Percentiles rank a stretch among this genome's conserved stretches.
These are phyloP conservation scores for Claviceps lovelessii DNA, from an alignment of 2,329 filamentous ascomycete genomes.

Conservation along the genomic window DNA sequence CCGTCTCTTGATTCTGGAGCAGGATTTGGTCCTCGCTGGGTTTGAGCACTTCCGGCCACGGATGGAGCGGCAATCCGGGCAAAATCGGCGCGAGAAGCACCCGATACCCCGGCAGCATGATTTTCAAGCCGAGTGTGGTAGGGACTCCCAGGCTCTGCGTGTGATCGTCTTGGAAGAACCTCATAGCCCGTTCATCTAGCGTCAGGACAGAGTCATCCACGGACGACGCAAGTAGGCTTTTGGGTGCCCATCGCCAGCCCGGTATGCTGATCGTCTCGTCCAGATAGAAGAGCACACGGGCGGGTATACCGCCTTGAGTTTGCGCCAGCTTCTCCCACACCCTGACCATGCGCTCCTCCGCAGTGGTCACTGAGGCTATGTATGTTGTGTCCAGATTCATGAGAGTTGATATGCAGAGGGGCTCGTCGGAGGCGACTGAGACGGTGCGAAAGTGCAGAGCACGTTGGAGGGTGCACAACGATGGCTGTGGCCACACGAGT, in stretches of 20 bases:
- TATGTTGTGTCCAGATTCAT: slow-evolving; percentile 11
- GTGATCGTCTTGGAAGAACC: slow-evolving; percentile 3
- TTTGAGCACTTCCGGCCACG: slow-evolving; percentile 9
- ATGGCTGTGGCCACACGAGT: slow-evolving; percentile 1
- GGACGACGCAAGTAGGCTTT: slow-evolving; percentile 9
- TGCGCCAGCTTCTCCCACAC: slow-evolving; percentile 12
- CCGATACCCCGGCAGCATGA: slow-evolving; percentile 6
- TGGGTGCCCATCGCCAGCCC: slow-evolving; percentile 17
- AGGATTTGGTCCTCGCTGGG: slow-evolving; percentile 7
- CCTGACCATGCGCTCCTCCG: slow-evolving; percentile 11
- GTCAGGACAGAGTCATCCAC: slow-evolving; percentile 8
- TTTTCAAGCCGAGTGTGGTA: slow-evolving; percentile 8
- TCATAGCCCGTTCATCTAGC: slow-evolving; percentile 7
- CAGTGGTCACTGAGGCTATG: slow-evolving; percentile 6
- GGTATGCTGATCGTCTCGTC: slow-evolving; percentile 10
- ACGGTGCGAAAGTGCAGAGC: slow-evolving; percentile 16
- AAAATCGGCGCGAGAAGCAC: slow-evolving; percentile 2
- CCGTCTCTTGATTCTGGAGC: slow-evolving; percentile 4
- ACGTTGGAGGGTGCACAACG: slow-evolving; percentile 10
- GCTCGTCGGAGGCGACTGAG: slow-evolving; percentile 15
- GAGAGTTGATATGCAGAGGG: slow-evolving; percentile 17
- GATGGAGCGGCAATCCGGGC: slow-evolving; percentile 6
- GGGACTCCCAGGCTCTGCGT: slow-evolving; percentile 5
- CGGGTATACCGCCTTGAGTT: slow-evolving; percentile 8
- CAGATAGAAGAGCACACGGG: slow-evolving; percentile 11